Evolutionary conservation across 768 basidiomycete genomes (phyloP).

Genomic region (Podaxis sp.): DNA sequence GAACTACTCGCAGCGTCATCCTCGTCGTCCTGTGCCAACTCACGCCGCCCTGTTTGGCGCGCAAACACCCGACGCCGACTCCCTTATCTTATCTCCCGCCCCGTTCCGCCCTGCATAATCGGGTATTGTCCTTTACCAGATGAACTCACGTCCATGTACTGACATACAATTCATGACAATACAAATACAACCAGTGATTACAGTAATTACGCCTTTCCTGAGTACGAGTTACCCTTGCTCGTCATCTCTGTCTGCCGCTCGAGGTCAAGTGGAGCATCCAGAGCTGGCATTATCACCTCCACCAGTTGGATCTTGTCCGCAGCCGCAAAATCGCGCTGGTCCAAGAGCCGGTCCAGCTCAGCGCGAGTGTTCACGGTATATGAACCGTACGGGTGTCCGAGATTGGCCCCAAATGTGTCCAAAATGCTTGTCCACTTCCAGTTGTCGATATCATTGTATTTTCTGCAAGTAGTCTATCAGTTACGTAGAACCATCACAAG

Average conservation of each 20-base stretch:
- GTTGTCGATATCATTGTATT: slow-evolving; percentile 84
- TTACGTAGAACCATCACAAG: not conserved
- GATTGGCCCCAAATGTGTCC: slow-evolving; percentile 54
- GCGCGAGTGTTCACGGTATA: slow-evolving; percentile 66
- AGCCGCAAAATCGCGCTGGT: slow-evolving; percentile 56
- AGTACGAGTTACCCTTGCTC: slow-evolving; percentile 49
- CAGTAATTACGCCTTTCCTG: not conserved
- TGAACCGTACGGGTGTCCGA: slow-evolving; percentile 52
- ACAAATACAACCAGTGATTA: not conserved
- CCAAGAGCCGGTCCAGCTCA: slow-evolving; percentile 69
- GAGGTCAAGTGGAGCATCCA: slow-evolving; percentile 71
- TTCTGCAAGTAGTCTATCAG: slow-evolving; percentile 36
- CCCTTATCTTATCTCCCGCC: slow-evolving; percentile 18
- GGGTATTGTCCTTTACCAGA: not conserved
- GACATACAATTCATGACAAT: not conserved
- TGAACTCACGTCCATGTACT: not conserved
- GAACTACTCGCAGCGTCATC: slow-evolving; percentile 10
- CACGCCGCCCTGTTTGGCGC: not conserved
- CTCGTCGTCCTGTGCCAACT: slow-evolving; percentile 6
- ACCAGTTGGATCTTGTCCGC: slow-evolving; percentile 76
- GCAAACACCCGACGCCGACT: not conserved
- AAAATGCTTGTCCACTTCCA: slow-evolving; percentile 77
- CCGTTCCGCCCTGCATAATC: not conserved
- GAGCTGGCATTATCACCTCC: slow-evolving; percentile 73
- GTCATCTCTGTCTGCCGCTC: slow-evolving; percentile 56